These are phyloP conservation scores for Lipomyces kockii DNA, from an alignment of 805 yeast species.

Conservation along the genomic window DNA sequence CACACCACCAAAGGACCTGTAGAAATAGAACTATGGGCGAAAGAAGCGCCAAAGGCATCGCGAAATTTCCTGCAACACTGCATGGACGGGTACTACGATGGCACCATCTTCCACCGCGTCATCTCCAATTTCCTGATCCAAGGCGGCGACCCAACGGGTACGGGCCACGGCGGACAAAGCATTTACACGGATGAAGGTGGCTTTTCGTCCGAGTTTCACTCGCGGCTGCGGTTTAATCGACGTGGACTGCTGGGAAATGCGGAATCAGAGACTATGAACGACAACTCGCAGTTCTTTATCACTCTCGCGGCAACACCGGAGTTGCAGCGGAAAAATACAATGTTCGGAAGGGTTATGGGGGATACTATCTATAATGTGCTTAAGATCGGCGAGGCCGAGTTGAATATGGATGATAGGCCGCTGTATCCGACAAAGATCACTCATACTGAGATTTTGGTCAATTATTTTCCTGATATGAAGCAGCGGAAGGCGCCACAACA, in stretches of 20 bases:
- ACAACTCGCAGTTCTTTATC: conserved; percentile 53
- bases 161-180: conserved; percentile 44
- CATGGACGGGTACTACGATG: conserved; percentile 50
- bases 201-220: conserved; percentile 55
- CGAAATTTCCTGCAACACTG: conserved; percentile 57
- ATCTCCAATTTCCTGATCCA: conserved; percentile 48
- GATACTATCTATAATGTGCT: conserved; percentile 59
- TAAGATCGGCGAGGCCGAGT: conserved; percentile 56
- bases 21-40: conserved; percentile 69
- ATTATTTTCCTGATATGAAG: conserved; percentile 55
- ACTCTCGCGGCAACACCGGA: conserved; percentile 55
- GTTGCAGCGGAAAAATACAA: conserved; percentile 50
- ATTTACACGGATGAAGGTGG: conserved; percentile 37
- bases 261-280: conserved; percentile 45
- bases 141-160: conserved; percentile 47
- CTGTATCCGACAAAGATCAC: conserved; percentile 57
- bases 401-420: conserved; percentile 51
- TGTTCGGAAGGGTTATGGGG: conserved; percentile 65
- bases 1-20: conserved; percentile 63
- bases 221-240: conserved; percentile 55
- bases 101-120: conserved; percentile 51
- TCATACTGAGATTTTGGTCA: conserved; percentile 50
- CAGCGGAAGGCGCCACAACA: conserved; percentile 21
- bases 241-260: conserved; percentile 64
- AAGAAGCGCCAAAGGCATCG: conserved; percentile 60